Conservation (phyloP, 768 basidiomycete genomes). For the Boletus rubescentipes region DNA sequence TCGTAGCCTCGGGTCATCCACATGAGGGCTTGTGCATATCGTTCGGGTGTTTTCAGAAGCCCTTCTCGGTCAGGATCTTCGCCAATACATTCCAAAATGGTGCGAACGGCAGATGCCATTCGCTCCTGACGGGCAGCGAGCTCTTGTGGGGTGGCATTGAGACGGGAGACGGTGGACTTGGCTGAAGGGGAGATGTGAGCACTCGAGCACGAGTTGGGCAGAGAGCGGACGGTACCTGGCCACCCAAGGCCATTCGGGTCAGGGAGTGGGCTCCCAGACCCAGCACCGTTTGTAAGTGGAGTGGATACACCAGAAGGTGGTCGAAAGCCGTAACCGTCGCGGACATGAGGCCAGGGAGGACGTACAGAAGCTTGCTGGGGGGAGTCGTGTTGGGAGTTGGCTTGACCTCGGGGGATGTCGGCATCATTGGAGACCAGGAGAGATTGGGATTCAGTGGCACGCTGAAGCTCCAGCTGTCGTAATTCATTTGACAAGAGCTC, state of each 20-base stretch:
- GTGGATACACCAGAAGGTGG: slow-evolving; percentile 65
- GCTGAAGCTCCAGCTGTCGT: slow-evolving; percentile 43
- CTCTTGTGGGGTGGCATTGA: slow-evolving; percentile 78
- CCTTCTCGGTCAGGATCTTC: slow-evolving; percentile 98
- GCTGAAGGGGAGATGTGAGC: slow-evolving; percentile 45
- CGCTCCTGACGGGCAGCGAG: slow-evolving; percentile 68
- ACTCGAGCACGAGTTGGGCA: slow-evolving; percentile 4
- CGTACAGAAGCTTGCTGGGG: slow-evolving; percentile 17
- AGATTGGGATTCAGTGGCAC: slow-evolving; percentile 4
- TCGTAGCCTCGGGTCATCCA: slow-evolving; percentile 99
- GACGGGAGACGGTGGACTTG: slow-evolving; percentile 83
- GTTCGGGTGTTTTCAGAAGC: slow-evolving; percentile 84
- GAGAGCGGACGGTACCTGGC: slow-evolving; percentile 62
- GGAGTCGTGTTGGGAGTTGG: slow-evolving; percentile 10
- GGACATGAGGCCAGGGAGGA: slow-evolving; percentile 38
- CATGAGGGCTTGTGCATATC: slow-evolving; percentile 95
- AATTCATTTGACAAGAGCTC: slow-evolving; percentile 47
- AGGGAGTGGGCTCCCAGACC: slow-evolving; percentile 37
- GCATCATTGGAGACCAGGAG: slow-evolving; percentile 3
- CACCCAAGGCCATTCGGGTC: slow-evolving; percentile 82
- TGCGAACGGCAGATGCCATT: slow-evolving; percentile 82
- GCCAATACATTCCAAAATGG: slow-evolving; percentile 94
- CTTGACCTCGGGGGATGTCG: slow-evolving; percentile 10
- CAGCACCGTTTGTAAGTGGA: slow-evolving; percentile 42
- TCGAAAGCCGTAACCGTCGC: slow-evolving; percentile 84